Evolutionary conservation across 306 rosid species (phyloP).

Genomic region (Cucumis hystrix): DNA sequence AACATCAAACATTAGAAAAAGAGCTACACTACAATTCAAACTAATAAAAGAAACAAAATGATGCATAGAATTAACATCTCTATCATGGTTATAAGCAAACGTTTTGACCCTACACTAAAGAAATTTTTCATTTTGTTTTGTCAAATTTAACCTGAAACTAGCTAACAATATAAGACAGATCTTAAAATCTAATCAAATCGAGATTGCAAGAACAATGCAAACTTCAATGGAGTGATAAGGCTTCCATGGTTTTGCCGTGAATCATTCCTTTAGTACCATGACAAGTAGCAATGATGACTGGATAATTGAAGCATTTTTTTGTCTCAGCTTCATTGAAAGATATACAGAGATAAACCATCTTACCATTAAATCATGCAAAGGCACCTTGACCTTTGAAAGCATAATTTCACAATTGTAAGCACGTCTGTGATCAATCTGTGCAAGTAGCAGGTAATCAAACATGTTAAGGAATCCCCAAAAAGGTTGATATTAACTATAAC

Average conservation of each 20-base stretch:
- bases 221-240: neutral
- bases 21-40: neutral
- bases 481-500: neutral
- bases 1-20: neutral
- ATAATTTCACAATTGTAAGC: constrained; percentile 93
- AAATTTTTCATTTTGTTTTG: neutral
- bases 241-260: neutral
- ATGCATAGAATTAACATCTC: neutral
- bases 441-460: neutral
- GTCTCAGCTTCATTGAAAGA: neutral
- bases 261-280: neutral
- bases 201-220: neutral
- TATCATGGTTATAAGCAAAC: neutral
- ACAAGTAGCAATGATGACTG: neutral
- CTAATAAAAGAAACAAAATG: neutral
- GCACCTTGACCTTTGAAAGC: constrained; percentile 94
- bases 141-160: neutral
- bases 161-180: neutral
- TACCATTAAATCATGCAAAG: constrained; percentile 76
- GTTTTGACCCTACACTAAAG: neutral
- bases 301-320: neutral
- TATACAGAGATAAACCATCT: constrained; percentile 13
- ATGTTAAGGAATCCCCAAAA: neutral
- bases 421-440: constrained; percentile 83
- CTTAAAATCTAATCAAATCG: neutral